phyloP scores from a whole-genome alignment of 345 rosid genomes.

The Litchi chinensis region DNA sequence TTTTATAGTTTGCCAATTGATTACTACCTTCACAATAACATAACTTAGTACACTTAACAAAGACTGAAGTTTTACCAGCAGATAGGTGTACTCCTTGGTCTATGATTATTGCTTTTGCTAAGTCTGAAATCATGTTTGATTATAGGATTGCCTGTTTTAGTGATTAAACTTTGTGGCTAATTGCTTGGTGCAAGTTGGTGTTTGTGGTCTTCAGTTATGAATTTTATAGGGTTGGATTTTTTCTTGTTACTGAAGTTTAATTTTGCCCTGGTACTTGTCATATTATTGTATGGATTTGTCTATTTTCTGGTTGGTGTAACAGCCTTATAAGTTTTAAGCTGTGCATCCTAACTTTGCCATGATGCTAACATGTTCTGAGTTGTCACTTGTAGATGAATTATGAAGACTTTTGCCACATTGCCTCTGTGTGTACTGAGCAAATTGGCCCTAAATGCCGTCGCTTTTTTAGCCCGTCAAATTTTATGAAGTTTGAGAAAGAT shows the following conservation, averaged over 20 bases:
- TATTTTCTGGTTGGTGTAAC: neutral
- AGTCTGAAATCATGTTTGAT: neutral
- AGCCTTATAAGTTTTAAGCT: neutral
- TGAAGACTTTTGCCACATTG: conserved; percentile 98
- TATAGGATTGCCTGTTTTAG: neutral
- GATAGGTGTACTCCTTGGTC: neutral
- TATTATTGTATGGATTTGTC: neutral
- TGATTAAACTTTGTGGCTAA: neutral
- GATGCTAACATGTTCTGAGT: conserved; percentile 19
- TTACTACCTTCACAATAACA: neutral
- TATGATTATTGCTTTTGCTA: neutral
- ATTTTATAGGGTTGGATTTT: neutral
- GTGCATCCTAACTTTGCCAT: conserved; percentile 5
- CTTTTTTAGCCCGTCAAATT: conserved; percentile 96
- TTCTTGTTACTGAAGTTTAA: neutral
- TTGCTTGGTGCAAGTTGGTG: neutral
- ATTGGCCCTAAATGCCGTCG: conserved; percentile 97
- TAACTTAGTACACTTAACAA: neutral
- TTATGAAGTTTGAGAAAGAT: conserved; percentile 99
- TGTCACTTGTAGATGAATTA: conserved; percentile 80
- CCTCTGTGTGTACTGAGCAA: conserved; percentile 95
- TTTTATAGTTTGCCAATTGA: neutral
- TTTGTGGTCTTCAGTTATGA: neutral
- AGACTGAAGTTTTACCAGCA: neutral
- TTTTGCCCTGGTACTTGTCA: neutral